Evolutionary conservation across 192 early-diverging fungal genomes (phyloP).

Genomic region (Coemansia sp.): DNA sequence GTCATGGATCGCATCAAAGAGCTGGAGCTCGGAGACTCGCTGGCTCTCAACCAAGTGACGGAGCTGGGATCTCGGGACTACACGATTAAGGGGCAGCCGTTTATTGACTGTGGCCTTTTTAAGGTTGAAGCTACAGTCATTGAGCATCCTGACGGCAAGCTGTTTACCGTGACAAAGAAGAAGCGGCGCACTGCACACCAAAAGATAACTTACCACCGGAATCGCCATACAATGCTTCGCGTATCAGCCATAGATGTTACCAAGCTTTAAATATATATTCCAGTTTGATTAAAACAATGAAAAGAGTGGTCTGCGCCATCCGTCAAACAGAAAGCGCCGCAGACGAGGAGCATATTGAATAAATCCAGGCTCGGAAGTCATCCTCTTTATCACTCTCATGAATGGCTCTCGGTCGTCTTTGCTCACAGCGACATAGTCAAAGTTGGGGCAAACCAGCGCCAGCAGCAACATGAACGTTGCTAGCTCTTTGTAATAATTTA

Average conservation of each 20-base stretch:
- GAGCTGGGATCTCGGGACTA: constrained; percentile 87
- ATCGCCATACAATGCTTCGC: constrained; percentile 74
- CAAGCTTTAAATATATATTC: no score
- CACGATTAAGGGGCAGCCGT: constrained; percentile 85
- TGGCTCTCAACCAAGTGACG: constrained; percentile 82
- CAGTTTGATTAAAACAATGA: no score
- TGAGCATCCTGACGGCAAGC: constrained; percentile 84
- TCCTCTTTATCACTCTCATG: background rate
- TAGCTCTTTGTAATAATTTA: background rate
- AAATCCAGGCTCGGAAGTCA: background rate
- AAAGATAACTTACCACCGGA: constrained; percentile 69
- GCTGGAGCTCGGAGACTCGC: constrained; percentile 83
- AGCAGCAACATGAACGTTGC: background rate
- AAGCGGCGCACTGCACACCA: constrained; percentile 79
- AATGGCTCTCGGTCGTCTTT: background rate
- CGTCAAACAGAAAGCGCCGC: background rate
- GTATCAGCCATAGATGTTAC: constrained; percentile 71
- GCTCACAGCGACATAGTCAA: no score
- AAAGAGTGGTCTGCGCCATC: background rate
- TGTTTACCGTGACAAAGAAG: constrained; percentile 74
- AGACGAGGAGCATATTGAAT: background rate
- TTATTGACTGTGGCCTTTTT: constrained; percentile 72
- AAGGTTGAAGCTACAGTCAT: constrained; percentile 84
- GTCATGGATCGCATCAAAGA: constrained; percentile 83
- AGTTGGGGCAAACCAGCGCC: background rate